These are phyloP conservation scores for Peltaster fructicola DNA, from an alignment of 2,329 filamentous ascomycete genomes.

Conservation along the genomic window DNA sequence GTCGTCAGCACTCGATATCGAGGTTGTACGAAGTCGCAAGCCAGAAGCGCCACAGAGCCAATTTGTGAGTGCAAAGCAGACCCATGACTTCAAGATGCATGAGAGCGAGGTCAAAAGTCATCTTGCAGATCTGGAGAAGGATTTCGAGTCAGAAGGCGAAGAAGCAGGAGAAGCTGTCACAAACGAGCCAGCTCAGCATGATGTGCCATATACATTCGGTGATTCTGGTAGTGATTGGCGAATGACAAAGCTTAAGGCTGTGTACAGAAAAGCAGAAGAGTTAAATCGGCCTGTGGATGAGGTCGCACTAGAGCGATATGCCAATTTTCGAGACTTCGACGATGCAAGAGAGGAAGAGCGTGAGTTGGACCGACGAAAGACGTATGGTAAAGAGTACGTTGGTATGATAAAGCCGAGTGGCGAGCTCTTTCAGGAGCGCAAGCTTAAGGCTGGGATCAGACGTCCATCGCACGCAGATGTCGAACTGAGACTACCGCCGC, in stretches of 20 bases:
- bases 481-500: conserved; percentile 20
- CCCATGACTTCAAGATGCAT: conserved; percentile 56
- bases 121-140: conserved; percentile 38
- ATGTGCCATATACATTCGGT: conserved; percentile 71
- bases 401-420: conserved; percentile 76
- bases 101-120: conserved; percentile 65
- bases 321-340: conserved; percentile 69
- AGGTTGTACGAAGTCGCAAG: conserved; percentile 44
- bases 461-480: conserved; percentile 8
- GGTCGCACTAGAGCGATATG: conserved; percentile 66
- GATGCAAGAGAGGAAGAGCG: conserved; percentile 81
- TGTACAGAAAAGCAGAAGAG: conserved; percentile 65
- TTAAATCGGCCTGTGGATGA: conserved; percentile 58
- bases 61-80: conserved; percentile 32
- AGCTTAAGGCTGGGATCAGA: conserved; percentile 38
- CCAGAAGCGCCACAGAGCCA: conserved; percentile 26
- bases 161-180: conserved; percentile 26
- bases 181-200: conserved; percentile 31
- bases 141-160: conserved; percentile 31
- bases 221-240: conserved; percentile 85
- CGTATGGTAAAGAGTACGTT: conserved; percentile 72
- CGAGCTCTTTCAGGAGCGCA: conserved; percentile 66
- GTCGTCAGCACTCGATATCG: conserved; percentile 63
- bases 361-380: conserved; percentile 67
- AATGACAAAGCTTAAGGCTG: conserved; percentile 82